Evolutionary conservation across 1,284 basidiomycete species (phyloP), one percentile per base, ranked within the genome.

Genomic region (Phellinidium pouzarii): DNA sequence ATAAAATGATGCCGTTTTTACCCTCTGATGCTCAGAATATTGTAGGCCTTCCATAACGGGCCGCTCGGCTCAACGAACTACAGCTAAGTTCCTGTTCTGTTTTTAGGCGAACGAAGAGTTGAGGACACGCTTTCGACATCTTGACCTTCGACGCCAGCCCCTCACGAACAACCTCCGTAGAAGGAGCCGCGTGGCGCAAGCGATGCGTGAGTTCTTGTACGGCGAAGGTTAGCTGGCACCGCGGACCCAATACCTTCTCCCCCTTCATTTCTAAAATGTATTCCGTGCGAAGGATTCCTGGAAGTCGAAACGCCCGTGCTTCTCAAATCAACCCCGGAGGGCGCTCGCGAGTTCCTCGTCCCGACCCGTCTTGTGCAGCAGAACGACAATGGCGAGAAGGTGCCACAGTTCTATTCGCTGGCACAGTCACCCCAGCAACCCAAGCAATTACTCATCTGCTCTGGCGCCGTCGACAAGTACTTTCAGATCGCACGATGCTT

Each of bases 401-500:
- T 45, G 25, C 50, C 93, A 2, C 72, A 77, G 25, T 96, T 95
- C 67, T 97, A 94, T 65, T 91, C 94, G 0, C 78, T 97, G 41
- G 87, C 91, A 11, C 94, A 97, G 70, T 95, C 92, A 0, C 94
- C 94, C 1, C 94, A 97, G 66, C 94, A 96, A 69, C 91, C 93
- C 1, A 97, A 97, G 68, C 94, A 97, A 67, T 77, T 97, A 3
- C 77, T 97, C 51, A 87, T 97, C 44, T 87, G 87, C 53, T 95
- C 92, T 3, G 94, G 93, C n/a, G 84, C 80, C 1, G 78, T 94
- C 4, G 89, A 93, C 64, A 82, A 78, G 58, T 97, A 97, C 69
- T 97, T 84, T 69, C 94, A 97, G 68, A 77, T 97, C 53, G 94
- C 94, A 12, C 82, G 82, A 59, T 97, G 94, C 69, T 97, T 97